Evolutionary conservation across 257 asterid genomes (phyloP), one percentile per base, ranked within the genome.

Genomic region (Schizonepeta tenuifolia): DNA sequence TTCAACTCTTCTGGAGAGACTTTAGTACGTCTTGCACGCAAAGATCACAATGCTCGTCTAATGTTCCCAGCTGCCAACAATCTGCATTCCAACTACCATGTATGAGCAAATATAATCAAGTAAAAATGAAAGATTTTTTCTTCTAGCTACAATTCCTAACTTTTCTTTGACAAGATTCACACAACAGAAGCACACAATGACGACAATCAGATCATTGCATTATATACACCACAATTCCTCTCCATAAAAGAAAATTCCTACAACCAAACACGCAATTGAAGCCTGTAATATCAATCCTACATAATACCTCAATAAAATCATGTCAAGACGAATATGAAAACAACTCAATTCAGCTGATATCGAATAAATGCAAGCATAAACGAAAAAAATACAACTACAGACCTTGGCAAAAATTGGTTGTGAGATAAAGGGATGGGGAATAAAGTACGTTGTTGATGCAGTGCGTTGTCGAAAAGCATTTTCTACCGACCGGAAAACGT

Each of bases 371-470:
- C 21, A 0, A 5, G 10, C 14, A 20, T 5, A 26, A 13, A 6
- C 3, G 4, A 14, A 21, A 31, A 15, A 40, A 22, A 55, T 33
- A 72, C 18, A 67, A 47, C 13, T 8, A 70, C 80, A 65, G 65
- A 84, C 89, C 86, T 84, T 82, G 83, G 75, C 71, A 77, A 74
- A 75, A 75, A 56, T 44, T 40, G 76, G 69, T 17, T 6, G 47
- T 5, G 77, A 65, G 41, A 60, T 43, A 58, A 56, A 70, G 36
- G 46, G 71, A 64, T 36, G 41, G 44, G 26, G 51, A 41, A 74
- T 77, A 77, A 75, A 60, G 74, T 31, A 70, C 70, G 68, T 65
- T 60, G 74, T 74, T 62, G 77, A 75, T 72, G 63, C 46, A 57
- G 24, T 1, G 77, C 72, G 60, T 73, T 46, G 54, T 72, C 79